Conservation (phyloP, 345 rosid species). For the Salix exigua region DNA sequence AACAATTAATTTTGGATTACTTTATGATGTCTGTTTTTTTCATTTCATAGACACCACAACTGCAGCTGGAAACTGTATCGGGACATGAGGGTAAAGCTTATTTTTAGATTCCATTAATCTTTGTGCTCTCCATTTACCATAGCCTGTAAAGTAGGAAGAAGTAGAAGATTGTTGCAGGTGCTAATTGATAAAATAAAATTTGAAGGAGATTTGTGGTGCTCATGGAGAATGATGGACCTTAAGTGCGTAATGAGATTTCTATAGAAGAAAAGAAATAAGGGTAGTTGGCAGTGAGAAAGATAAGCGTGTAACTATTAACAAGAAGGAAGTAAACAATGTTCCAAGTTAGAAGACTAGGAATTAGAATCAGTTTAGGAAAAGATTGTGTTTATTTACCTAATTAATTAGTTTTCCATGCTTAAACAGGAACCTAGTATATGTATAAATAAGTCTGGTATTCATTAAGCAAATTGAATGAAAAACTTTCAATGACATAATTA, state of each 20-base stretch:
- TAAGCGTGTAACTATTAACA: conserved; percentile 43
- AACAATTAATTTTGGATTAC: no score
- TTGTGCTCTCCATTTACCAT: conserved; percentile 19
- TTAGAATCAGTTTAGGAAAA: no score
- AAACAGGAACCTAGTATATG: no score
- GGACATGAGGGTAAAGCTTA: conserved; percentile 41
- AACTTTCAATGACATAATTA: no score
- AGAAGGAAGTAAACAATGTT: no score
- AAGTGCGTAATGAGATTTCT: conserved; percentile 26
- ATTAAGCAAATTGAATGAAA: no score
- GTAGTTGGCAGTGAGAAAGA: conserved; percentile 55
- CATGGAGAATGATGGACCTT: conserved; percentile 37
- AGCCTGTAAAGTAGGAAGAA: conserved; percentile 10
- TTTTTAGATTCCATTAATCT: conserved; percentile 60
- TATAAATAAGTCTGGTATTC: no score
- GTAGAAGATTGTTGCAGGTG: conserved; percentile 25
- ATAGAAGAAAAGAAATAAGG: conserved; percentile 17
- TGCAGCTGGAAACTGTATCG: conserved; percentile 49
- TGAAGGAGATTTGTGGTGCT: conserved; percentile 32
- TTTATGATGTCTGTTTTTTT: no score
- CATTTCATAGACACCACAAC: not conserved
- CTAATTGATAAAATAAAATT: not conserved
- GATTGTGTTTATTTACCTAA: no score
- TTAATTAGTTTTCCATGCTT: no score
- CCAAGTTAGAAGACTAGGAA: no score